These are phyloP conservation scores for Trichosporon sp. DNA, from an alignment of 1,284 basidiomycete species.

Conservation along the genomic window DNA sequence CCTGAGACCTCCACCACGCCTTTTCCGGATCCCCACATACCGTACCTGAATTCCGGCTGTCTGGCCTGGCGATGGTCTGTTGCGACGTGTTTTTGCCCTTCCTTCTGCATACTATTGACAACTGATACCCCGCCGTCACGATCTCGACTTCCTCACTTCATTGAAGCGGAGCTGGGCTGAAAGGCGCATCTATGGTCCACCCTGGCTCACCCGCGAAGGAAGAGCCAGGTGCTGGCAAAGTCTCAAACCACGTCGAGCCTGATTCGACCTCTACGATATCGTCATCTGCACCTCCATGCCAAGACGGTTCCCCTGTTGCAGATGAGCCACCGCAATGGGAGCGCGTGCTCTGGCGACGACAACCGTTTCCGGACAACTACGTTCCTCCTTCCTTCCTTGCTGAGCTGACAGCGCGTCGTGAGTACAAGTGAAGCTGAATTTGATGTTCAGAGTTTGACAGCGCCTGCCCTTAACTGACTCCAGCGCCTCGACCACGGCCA, in stretches of 20 bases:
- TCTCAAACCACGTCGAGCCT: background rate
- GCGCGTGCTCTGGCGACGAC: slow-evolving; percentile 80
- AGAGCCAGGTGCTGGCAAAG: background rate
- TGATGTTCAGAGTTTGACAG: too few species aligned
- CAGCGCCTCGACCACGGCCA: slow-evolving; percentile 44
- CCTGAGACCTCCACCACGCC: slow-evolving; percentile 8
- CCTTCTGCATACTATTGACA: background rate
- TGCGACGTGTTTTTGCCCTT: slow-evolving; percentile 2
- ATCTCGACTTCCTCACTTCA: background rate
- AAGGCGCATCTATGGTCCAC: background rate
- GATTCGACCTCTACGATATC: background rate
- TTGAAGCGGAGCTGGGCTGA: background rate
- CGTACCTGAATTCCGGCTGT: slow-evolving; percentile 2
- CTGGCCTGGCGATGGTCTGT: background rate
- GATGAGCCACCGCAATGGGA: slow-evolving; percentile 62
- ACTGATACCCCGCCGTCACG: background rate
- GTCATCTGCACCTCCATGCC: background rate
- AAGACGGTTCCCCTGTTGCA: background rate
- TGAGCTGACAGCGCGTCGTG: slow-evolving; percentile 75
- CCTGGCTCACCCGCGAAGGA: background rate
- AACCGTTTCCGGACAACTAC: slow-evolving; percentile 80
- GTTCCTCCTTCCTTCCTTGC: slow-evolving; percentile 77
- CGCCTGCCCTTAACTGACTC: slow-evolving; percentile 13
- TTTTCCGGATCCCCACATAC: slow-evolving; percentile 8
- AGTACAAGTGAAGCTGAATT: slow-evolving; percentile 45